Conservation (phyloP, 2,329 filamentous ascomycete genomes). For the Aureobasidium sp. region DNA sequence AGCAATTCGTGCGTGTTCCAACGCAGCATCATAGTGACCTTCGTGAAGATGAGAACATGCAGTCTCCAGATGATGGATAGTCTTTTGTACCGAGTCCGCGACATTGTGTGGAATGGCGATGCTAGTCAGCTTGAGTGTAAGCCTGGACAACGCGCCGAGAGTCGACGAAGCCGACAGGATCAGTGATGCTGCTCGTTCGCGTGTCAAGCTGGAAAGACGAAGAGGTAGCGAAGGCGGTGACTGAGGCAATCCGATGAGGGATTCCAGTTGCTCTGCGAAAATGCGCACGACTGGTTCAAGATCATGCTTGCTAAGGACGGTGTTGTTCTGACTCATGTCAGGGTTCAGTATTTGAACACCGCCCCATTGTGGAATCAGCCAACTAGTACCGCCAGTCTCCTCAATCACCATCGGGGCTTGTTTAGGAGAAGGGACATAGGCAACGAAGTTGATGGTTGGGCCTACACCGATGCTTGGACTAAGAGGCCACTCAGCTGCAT, state of each 20-base stretch:
- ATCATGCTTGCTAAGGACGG: conserved; percentile 51
- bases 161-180: conserved; percentile 87
- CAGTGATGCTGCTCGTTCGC: conserved; percentile 78
- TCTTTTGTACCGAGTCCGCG: conserved; percentile 72
- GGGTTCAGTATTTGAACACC: conserved; percentile 62
- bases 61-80: conserved; percentile 66
- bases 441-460: conserved; percentile 90
- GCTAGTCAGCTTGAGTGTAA: conserved; percentile 73
- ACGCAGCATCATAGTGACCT: conserved; percentile 54
- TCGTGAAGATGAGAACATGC: conserved; percentile 63
- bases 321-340: conserved; percentile 17
- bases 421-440: conserved; percentile 71
- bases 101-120: conserved; percentile 88
- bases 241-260: conserved; percentile 75
- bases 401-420: conserved; percentile 53
- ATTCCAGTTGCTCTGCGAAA: conserved; percentile 83
- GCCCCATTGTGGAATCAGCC: conserved; percentile 96
- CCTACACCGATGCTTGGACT: conserved; percentile 88
- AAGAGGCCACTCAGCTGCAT: conserved; percentile 94
- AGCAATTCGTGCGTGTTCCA: conserved; percentile 74
- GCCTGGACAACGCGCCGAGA: conserved; percentile 80
- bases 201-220: conserved; percentile 71
- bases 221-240: conserved; percentile 71
- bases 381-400: conserved; percentile 59
- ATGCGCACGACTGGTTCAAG: conserved; percentile 76